Conservation (phyloP, 2,329 filamentous ascomycete species). For the Reticulascus tulasneorum region DNA sequence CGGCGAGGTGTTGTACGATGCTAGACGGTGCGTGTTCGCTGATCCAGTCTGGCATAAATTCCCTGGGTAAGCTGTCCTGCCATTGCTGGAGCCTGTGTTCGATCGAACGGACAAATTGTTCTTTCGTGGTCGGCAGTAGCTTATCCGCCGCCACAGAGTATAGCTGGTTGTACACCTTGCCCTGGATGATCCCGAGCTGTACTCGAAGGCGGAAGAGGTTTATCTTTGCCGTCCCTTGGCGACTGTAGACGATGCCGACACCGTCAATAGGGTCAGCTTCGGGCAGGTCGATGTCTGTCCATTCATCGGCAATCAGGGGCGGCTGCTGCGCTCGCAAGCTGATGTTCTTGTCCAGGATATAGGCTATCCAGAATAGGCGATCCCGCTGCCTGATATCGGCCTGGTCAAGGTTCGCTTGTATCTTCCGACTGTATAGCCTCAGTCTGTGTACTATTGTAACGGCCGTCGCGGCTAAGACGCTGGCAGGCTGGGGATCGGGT, state of each 20-base stretch:
- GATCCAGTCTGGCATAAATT: conserved; percentile 4
- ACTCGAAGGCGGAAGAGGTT: conserved; percentile 10
- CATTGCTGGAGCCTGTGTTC: conserved; percentile 8
- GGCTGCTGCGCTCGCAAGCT: conserved; percentile 7
- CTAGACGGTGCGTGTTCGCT: not conserved
- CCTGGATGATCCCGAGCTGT: conserved; percentile 11
- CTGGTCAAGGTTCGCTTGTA: conserved; percentile 10
- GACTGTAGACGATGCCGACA: conserved; percentile 1
- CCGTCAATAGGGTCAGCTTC: conserved; percentile 1
- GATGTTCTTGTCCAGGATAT: conserved; percentile 21
- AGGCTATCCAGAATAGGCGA: conserved; percentile 28
- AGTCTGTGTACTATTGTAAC: conserved; percentile 22
- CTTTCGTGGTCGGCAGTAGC: not conserved
- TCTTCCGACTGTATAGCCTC: conserved; percentile 19
- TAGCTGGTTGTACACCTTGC: conserved; percentile 10
- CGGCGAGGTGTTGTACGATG: conserved; percentile 2
- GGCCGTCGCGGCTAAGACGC: conserved; percentile 23
- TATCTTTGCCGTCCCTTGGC: conserved; percentile 2
- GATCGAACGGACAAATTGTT: conserved; percentile 1
- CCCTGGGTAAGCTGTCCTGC: conserved; percentile 2
- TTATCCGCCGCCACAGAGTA: conserved; percentile 4
- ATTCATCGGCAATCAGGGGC: conserved; percentile 7
- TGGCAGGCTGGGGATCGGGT: conserved; percentile 19
- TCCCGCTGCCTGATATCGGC: conserved; percentile 19
- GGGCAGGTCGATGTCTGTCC: conserved; percentile 12